Conservation (phyloP, 148 eudicot genomes). For the Spergularia bocconei region DNA sequence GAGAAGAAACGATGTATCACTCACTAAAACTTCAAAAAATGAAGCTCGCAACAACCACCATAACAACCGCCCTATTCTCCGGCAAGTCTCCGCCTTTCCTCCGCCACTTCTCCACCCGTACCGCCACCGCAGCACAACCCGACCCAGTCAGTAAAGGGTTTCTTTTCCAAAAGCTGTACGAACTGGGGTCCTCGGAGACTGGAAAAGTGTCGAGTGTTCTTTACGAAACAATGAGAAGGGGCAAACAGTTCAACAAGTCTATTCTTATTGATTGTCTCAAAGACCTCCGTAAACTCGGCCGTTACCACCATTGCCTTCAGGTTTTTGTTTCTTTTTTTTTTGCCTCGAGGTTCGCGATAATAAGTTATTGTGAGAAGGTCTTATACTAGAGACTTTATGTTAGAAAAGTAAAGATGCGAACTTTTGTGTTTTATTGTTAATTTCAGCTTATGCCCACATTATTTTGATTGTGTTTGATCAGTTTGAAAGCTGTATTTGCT, state of each 20-base stretch:
- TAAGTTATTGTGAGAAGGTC: no score
- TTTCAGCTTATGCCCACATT: not conserved
- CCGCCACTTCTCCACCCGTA: conserved; percentile 27
- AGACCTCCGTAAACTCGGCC: conserved; percentile 43
- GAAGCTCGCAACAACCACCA: conserved; percentile 13
- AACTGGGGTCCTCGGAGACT: conserved; percentile 28
- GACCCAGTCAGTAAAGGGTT: conserved; percentile 5
- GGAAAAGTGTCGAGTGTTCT: conserved; percentile 39
- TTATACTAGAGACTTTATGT: not conserved
- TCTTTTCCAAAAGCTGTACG: conserved; percentile 42
- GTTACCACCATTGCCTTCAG: conserved; percentile 53
- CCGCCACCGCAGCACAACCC: conserved; percentile 13
- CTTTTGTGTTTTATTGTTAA: not conserved
- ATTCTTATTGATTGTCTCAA: conserved; percentile 25
- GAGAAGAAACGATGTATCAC: not conserved
- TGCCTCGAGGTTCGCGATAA: no score
- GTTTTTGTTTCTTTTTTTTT: conserved; percentile 15
- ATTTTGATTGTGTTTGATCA: not conserved
- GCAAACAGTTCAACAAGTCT: not conserved
- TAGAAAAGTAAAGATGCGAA: not conserved
- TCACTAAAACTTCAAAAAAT: not conserved
- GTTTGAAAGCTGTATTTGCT: not conserved
- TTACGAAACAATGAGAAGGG: conserved; percentile 7
- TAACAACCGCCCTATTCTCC: conserved; percentile 6
- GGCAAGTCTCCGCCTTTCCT: conserved; percentile 6